Evolutionary conservation across 2,329 filamentous ascomycete species (phyloP), one percentile per base, ranked within the genome.

Genomic region (Colletotrichum sp.): DNA sequence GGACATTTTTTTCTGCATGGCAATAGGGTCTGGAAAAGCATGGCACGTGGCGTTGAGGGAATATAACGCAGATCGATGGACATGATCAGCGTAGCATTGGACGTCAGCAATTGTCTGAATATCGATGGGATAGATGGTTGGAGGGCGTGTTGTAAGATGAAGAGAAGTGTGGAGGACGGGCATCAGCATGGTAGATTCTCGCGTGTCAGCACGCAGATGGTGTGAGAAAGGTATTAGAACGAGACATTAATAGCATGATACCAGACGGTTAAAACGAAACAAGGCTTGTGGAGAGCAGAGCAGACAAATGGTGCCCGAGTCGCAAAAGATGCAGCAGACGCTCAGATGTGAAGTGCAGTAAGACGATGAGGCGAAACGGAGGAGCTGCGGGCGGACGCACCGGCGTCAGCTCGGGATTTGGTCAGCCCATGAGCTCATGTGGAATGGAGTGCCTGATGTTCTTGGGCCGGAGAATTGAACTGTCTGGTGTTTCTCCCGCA

Each of bases 11-110:
- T 44, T 36, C 16, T 69, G 74, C 76, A 79, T 74, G 60, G 70
- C 77, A 81, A 79, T 48, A 60, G 64, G 65, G 64, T 66, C 28
- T 28, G 70, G 64, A 75, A 73, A 65, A 48, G 71, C 65, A 76
- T 76, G 13, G 65, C 65, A 66, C 57, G 76, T 77, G 78, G 79
- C 71, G 78, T 81, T 80, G 59, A 11, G 44, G 39, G 27, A 28
- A 39, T 65, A 30, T 69, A 65, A 59, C 59, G 59, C 64, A 59
- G 70, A 30, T 52, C 34, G 34, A 19, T 32, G 9, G 25, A 52
- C 70, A 59, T 12, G 71, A 30, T 63, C 63, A 25, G 30, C 44
- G 19, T n/a, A 27, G 27, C 64, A 73, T 27, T 39, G 59, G 44
- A 73, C 44, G 27, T 34, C 57, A 34, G 48, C 19, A 73, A 27